Percentiles rank a stretch among this genome's conserved stretches.
Conservation (phyloP, 1,284 basidiomycete genomes). For the Amylostereum chailletii region DNA sequence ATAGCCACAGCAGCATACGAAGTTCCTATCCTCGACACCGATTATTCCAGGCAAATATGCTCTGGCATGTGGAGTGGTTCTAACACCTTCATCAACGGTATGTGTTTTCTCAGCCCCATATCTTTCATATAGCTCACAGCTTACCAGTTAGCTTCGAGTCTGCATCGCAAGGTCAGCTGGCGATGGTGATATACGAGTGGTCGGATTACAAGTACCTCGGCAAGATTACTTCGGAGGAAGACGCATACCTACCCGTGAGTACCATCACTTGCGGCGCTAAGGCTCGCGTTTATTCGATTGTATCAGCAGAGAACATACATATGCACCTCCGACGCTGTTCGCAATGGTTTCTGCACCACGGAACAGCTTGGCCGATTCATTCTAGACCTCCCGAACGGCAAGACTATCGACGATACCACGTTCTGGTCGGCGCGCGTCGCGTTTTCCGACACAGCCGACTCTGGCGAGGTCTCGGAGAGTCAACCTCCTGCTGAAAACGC, state of each 20-base stretch:
- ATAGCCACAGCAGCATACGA: constrained; percentile 42
- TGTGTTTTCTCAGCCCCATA: constrained; percentile 15
- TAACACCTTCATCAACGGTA: constrained; percentile 82
- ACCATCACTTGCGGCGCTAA: neutral
- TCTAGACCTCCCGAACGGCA: constrained; percentile 56
- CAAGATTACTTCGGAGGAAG: constrained; percentile 48
- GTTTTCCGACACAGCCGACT: constrained; percentile 26
- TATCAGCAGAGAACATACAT: constrained; percentile 81
- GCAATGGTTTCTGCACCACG: constrained; percentile 59
- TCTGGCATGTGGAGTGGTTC: constrained; percentile 88
- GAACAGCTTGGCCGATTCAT: constrained; percentile 81
- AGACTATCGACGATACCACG: constrained; percentile 58
- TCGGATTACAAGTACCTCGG: constrained; percentile 80
- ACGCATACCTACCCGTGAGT: constrained; percentile 63
- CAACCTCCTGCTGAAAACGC: constrained; percentile 12
- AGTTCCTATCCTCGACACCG: constrained; percentile 60
- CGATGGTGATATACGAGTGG: constrained; percentile 96
- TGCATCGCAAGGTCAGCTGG: constrained; percentile 80
- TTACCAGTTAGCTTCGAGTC: constrained; percentile 72
- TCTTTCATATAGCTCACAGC: constrained; percentile 9
- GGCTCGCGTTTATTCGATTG: constrained; percentile 1
- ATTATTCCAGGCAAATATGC: constrained; percentile 84
- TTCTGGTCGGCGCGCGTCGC: constrained; percentile 72
- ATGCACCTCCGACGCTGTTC: constrained; percentile 73
- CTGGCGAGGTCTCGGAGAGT: constrained; percentile 6